Percentiles rank a stretch among this genome's conserved stretches.
Evolutionary conservation across 75 land plant genomes (phyloP).

Genomic region (Cunninghamia lanceolata): DNA sequence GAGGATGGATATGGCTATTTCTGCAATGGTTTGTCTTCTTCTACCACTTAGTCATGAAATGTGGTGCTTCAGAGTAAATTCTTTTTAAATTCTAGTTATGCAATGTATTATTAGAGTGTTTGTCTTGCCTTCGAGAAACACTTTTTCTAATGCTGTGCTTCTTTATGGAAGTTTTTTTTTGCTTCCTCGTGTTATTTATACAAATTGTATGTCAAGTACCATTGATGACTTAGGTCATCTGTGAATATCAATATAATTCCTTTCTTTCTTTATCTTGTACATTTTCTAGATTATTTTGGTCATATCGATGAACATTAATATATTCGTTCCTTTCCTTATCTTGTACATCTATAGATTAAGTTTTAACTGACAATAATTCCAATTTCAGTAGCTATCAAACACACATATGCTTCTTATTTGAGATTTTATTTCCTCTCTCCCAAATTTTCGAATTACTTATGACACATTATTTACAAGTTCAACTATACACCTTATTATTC

Average conservation of each 20-base stretch:
- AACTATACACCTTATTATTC: not conserved
- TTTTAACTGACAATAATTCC: not conserved
- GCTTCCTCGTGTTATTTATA: not conserved
- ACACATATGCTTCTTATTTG: not conserved
- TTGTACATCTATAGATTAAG: not conserved
- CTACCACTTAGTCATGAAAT: not conserved
- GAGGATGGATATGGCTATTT: constrained; percentile 48
- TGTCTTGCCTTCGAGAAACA: not conserved
- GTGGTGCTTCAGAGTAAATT: not conserved
- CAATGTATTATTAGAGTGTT: not conserved
- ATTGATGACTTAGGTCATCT: not conserved
- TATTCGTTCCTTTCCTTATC: not conserved
- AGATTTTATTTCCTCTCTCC: not conserved
- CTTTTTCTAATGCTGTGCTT: not conserved
- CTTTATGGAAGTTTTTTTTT: not conserved
- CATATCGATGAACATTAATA: not conserved
- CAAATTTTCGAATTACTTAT: not conserved
- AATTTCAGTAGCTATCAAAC: not conserved
- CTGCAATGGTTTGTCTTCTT: constrained; percentile 28
- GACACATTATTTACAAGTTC: not conserved
- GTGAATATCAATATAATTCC: not conserved
- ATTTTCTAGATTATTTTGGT: not conserved
- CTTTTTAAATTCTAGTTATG: not conserved
- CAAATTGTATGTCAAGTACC: not conserved
- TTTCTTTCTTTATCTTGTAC: not conserved